Conservation (phyloP, 1,139 yeast species). For the Yamadazyma dushanensis region DNA sequence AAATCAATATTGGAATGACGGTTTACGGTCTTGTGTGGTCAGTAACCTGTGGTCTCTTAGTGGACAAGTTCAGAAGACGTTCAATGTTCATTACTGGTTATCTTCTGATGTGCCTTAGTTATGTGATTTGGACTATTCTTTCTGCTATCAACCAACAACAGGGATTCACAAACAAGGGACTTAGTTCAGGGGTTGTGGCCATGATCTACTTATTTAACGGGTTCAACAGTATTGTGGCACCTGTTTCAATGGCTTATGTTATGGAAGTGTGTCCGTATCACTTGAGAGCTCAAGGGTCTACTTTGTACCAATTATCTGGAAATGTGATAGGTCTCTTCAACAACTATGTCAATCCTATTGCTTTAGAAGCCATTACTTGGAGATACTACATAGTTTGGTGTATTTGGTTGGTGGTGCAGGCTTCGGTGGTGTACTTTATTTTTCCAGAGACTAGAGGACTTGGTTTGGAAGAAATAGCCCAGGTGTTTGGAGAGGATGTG, state of each 20-base stretch:
- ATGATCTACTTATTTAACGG: conserved; percentile 34
- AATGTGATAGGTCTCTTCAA: conserved; percentile 26
- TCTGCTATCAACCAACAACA: conserved; percentile 33
- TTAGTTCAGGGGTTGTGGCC: conserved; percentile 27
- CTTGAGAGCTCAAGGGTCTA: conserved; percentile 17
- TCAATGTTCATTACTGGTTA: conserved; percentile 24
- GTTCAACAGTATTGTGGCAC: conserved; percentile 18
- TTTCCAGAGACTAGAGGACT: conserved; percentile 45
- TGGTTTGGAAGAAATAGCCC: conserved; percentile 37
- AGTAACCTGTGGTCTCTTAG: conserved; percentile 24
- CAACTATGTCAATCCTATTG: conserved; percentile 50
- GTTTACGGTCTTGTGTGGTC: conserved; percentile 36
- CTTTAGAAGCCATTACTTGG: conserved; percentile 51
- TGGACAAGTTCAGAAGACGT: conserved; percentile 15
- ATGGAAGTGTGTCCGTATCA: conserved; percentile 31
- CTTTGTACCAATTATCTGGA: conserved; percentile 12
- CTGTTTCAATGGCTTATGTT: conserved; percentile 26
- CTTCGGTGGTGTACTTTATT: conserved; percentile 29
- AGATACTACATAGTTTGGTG: conserved; percentile 49
- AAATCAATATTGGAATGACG: conserved; percentile 36
- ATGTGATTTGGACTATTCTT: conserved; percentile 31
- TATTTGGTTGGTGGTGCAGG: conserved; percentile 29
- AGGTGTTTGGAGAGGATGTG: conserved; percentile 6
- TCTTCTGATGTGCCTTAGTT: conserved; percentile 14
- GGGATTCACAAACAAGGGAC: conserved; percentile 26